Percentiles rank a stretch among this genome's conserved stretches.
These are phyloP conservation scores for Penicillium aurantiogriseum DNA, from an alignment of 2,329 filamentous ascomycete species.

Conservation along the genomic window DNA sequence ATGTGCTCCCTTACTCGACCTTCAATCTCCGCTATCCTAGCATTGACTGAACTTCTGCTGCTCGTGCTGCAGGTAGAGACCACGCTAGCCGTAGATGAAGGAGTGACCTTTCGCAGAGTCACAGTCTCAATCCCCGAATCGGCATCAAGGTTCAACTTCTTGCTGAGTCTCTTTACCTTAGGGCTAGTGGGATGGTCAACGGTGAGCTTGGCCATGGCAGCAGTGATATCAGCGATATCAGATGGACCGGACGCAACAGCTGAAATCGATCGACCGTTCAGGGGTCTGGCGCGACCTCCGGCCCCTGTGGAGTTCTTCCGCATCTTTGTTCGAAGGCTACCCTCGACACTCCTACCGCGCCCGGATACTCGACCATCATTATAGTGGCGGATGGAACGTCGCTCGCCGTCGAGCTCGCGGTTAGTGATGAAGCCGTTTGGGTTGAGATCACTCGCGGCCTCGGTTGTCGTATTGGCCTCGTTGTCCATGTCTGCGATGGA, in stretches of 20 bases:
- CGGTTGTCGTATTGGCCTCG: not conserved
- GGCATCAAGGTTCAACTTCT: not conserved
- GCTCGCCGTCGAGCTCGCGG: not conserved
- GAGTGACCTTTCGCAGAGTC: not conserved
- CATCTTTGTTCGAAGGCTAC: not conserved
- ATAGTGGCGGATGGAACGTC: conserved; percentile 5
- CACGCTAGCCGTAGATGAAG: not conserved
- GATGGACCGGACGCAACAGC: not conserved
- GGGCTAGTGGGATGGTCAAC: not conserved
- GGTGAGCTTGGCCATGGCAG: not conserved
- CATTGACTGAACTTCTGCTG: not conserved
- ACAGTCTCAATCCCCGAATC: not conserved
- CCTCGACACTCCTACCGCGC: not conserved
- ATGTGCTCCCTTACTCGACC: not conserved
- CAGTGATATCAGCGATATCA: not conserved
- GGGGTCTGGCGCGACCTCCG: not conserved
- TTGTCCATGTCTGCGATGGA: not conserved
- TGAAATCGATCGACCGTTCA: not conserved
- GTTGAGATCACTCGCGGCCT: not conserved
- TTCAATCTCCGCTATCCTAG: conserved; percentile 3
- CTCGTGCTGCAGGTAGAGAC: not conserved
- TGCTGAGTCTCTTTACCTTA: not conserved
- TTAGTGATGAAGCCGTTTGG: conserved; percentile 5
- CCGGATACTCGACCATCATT: conserved; percentile 4
- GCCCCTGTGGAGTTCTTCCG: not conserved